Conservation (phyloP, 148 eudicot species). For the Agrostemma githago region DNA sequence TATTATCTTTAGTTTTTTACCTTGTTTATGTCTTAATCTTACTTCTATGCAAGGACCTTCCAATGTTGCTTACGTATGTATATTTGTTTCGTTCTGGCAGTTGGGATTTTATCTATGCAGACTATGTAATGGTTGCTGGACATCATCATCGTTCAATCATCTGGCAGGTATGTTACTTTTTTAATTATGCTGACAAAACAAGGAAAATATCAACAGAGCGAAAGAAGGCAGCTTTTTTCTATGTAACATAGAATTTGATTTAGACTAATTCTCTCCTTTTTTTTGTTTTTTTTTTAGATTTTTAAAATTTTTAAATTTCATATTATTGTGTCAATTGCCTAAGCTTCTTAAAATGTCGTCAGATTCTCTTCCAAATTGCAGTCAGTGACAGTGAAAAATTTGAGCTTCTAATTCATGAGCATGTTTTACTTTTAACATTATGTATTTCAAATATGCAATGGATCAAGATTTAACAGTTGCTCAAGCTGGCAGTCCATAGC, state of each 20-base stretch:
- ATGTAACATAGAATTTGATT: not conserved
- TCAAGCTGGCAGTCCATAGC: not conserved
- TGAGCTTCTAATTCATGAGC: slow-evolving; percentile 4
- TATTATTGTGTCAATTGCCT: not conserved
- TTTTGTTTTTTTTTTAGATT: too few species aligned
- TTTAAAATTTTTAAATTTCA: not conserved
- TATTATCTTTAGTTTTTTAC: not conserved
- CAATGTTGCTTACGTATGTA: slow-evolving; percentile 16
- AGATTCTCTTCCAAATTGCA: not conserved
- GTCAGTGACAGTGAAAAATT: not conserved
- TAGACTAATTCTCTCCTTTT: not conserved
- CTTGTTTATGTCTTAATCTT: slow-evolving; percentile 6
- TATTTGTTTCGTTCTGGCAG: slow-evolving; percentile 34
- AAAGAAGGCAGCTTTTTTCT: not conserved
- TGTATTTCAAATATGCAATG: not conserved
- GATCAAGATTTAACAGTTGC: not conserved
- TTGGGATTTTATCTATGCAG: slow-evolving; percentile 99
- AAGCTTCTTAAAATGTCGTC: not conserved
- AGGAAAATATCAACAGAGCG: not conserved
- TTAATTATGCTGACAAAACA: not conserved
- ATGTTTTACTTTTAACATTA: not conserved
- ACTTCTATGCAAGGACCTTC: slow-evolving; percentile 3
- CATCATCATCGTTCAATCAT: slow-evolving; percentile 84
- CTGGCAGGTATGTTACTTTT: slow-evolving; percentile 67
- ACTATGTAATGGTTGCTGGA: slow-evolving; percentile 97